phyloP scores from a whole-genome alignment of 202 grass and related monocot species.

The Panicum virgatum region DNA sequence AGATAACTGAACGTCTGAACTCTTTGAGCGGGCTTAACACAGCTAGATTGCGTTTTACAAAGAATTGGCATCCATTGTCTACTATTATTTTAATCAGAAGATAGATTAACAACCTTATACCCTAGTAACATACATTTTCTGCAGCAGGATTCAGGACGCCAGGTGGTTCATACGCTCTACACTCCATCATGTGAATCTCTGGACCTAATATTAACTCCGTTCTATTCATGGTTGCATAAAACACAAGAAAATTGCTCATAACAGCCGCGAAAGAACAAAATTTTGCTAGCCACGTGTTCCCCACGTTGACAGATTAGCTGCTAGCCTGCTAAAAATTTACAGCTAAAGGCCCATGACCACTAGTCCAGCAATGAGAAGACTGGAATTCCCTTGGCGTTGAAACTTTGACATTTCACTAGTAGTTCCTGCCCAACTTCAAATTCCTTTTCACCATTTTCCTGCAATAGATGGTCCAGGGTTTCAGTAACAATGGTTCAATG shows the following conservation, averaged over 20 bases:
- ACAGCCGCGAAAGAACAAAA: slow-evolving; percentile 23
- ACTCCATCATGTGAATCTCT: slow-evolving; percentile 6
- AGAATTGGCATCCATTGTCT: not conserved
- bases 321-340: slow-evolving; percentile 44
- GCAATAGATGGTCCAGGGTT: slow-evolving; percentile 26
- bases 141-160: not conserved
- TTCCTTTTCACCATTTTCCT: slow-evolving; percentile 56
- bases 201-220: not conserved
- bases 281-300: not conserved
- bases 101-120: not conserved
- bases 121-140: slow-evolving; percentile 2
- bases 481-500: slow-evolving; percentile 6
- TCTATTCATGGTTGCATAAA: not conserved
- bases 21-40: not conserved
- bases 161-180: not conserved
- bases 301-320: slow-evolving; percentile 23
- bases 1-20: not conserved
- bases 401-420: slow-evolving; percentile 64
- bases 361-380: slow-evolving; percentile 65
- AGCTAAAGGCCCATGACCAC: not conserved
- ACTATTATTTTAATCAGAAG: slow-evolving; percentile 7
- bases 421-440: slow-evolving; percentile 75
- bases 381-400: slow-evolving; percentile 79
- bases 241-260: slow-evolving; percentile 6
- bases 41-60: not conserved